These are phyloP conservation scores for Penicillium canescens DNA, from an alignment of 495 filamentous ascomycete genomes.

Conservation along the genomic window DNA sequence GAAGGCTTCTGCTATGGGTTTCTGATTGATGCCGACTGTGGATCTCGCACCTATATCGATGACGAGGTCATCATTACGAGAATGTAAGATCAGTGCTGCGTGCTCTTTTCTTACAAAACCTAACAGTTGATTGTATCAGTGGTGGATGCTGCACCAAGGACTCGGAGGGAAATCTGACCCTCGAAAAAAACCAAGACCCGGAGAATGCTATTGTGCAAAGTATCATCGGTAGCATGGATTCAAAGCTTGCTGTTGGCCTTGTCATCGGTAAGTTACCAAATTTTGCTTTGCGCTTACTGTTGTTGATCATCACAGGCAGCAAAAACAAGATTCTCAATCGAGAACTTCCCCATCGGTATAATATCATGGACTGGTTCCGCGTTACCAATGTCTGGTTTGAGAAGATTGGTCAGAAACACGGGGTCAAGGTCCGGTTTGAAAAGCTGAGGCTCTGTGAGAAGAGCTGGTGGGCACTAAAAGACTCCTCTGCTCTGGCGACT, in stretches of 20 bases:
- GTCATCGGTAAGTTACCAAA: slow-evolving; percentile 54
- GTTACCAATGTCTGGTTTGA: slow-evolving; percentile 76
- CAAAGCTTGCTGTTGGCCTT: slow-evolving; percentile 49
- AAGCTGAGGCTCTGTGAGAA: slow-evolving; percentile 58
- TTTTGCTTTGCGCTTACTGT: neutral
- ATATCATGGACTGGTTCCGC: slow-evolving; percentile 73
- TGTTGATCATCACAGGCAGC: slow-evolving; percentile 41
- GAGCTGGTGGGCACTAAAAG: slow-evolving; percentile 69
- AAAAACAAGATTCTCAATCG: slow-evolving; percentile 52
- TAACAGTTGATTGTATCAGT: slow-evolving; percentile 30
- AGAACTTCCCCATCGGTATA: slow-evolving; percentile 62
- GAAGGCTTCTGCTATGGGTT: slow-evolving; percentile 53
- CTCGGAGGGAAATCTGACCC: slow-evolving; percentile 41
- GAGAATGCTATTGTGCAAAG: slow-evolving; percentile 31
- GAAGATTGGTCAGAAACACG: slow-evolving; percentile 39
- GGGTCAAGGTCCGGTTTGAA: slow-evolving; percentile 66
- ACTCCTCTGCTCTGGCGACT: slow-evolving; percentile 18
- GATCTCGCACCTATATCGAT: slow-evolving; percentile 57
- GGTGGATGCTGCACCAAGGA: slow-evolving; percentile 49
- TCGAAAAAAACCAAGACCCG: slow-evolving; percentile 42
- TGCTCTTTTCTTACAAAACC: neutral
- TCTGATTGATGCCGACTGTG: slow-evolving; percentile 60
- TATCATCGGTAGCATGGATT: slow-evolving; percentile 35
- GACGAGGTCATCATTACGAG: slow-evolving; percentile 66
- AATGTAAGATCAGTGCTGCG: slow-evolving; percentile 49